Conservation (phyloP, 768 basidiomycete genomes). For the Xerocomellus chrysenteron region DNA sequence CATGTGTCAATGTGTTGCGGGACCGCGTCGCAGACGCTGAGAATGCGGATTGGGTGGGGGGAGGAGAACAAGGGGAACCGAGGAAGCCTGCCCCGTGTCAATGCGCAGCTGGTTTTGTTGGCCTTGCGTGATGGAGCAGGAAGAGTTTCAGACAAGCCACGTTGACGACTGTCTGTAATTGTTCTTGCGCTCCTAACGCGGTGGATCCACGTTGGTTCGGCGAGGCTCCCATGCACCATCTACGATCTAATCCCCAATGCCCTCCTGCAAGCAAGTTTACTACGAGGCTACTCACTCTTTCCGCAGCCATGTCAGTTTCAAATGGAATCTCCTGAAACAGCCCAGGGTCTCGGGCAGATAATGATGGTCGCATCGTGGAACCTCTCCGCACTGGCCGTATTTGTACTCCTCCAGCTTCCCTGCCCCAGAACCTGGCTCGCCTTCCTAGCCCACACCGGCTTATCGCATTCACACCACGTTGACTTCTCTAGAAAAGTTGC, state of each 20-base stretch:
- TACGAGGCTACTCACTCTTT: slow-evolving; percentile 32
- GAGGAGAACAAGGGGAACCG: slow-evolving; percentile 14
- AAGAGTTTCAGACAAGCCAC: slow-evolving; percentile 29
- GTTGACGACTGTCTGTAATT: slow-evolving; percentile 24
- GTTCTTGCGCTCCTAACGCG: slow-evolving; percentile 31
- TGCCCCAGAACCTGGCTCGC: slow-evolving; percentile 1
- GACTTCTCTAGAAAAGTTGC: slow-evolving; percentile 27
- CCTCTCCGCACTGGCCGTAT: slow-evolving; percentile 16
- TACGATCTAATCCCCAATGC: slow-evolving; percentile 1
- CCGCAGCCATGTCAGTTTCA: slow-evolving; percentile 36
- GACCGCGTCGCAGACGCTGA: slow-evolving; percentile 36
- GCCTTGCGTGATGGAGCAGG: slow-evolving; percentile 31
- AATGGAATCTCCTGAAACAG: slow-evolving; percentile 11
- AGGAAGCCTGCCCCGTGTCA: slow-evolving; percentile 25
- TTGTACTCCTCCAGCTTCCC: slow-evolving; percentile 12
- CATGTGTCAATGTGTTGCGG: slow-evolving; percentile 37
- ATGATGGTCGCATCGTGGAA: no score
- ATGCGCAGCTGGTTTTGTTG: slow-evolving; percentile 32
- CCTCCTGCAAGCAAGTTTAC: slow-evolving; percentile 32
- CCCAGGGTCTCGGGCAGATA: no score
- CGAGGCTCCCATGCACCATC: slow-evolving; percentile 11
- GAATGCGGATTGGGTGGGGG: slow-evolving; percentile 14
- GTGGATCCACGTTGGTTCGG: slow-evolving; percentile 30
- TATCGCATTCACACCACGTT: slow-evolving; percentile 28
- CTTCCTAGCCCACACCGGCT: slow-evolving; percentile 22